These are phyloP conservation scores for Botryotinia narcissicola DNA, from an alignment of 2,329 filamentous ascomycete genomes.

Conservation along the genomic window DNA sequence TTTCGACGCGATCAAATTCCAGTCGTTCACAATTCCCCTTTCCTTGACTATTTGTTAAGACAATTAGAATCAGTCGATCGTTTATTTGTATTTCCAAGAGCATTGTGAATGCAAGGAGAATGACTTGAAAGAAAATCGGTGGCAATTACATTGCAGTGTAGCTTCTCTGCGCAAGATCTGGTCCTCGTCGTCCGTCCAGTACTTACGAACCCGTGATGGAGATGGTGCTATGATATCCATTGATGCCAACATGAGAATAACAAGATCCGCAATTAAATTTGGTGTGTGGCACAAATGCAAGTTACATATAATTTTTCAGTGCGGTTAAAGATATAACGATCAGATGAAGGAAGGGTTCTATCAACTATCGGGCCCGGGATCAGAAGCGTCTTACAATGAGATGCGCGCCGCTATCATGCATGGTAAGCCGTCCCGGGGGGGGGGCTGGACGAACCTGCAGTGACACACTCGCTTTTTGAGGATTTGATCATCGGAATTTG, in stretches of 20 bases:
- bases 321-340: conserved; percentile 14
- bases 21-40: conserved; percentile 16
- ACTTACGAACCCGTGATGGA: conserved; percentile 14
- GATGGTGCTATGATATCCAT: conserved; percentile 13
- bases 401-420: not conserved
- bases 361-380: conserved; percentile 13
- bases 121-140: not conserved
- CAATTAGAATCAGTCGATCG: not conserved
- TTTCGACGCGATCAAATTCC: conserved; percentile 17
- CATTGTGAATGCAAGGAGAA: not conserved
- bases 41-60: conserved; percentile 6
- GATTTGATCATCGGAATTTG: conserved; percentile 1
- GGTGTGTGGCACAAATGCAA: conserved; percentile 17
- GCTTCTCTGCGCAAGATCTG: conserved; percentile 17
- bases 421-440: conserved; percentile 9
- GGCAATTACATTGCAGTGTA: conserved; percentile 14
- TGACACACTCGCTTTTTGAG: conserved; percentile 6
- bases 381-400: conserved; percentile 8
- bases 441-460: conserved; percentile 9
- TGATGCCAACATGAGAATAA: conserved; percentile 12
- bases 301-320: conserved; percentile 14
- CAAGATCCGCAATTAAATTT: conserved; percentile 16
- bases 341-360: conserved; percentile 15
- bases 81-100: not conserved
- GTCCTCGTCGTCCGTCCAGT: conserved; percentile 15